Evolutionary conservation across 768 basidiomycete genomes (phyloP).

Genomic region (Bullera alba): DNA sequence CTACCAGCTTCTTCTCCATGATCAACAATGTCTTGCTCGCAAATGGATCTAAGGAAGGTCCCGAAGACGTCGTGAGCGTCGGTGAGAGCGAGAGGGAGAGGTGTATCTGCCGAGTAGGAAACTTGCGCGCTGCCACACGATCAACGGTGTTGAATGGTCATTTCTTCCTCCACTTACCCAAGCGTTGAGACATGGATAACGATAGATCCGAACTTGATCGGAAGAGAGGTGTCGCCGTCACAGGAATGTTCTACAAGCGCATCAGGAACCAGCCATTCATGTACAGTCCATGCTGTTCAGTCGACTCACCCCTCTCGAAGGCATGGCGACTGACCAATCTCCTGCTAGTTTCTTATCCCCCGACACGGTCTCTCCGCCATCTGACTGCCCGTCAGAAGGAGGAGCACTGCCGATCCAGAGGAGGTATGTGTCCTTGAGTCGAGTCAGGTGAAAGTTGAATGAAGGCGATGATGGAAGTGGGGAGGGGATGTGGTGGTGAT

Average conservation of each 20-base stretch:
- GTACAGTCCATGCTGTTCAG: neutral
- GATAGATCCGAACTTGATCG: slow-evolving; percentile 26
- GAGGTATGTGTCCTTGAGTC: slow-evolving; percentile 23
- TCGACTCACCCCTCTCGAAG: slow-evolving; percentile 29
- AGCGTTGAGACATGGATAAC: slow-evolving; percentile 29
- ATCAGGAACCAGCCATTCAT: slow-evolving; percentile 12
- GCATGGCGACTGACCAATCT: slow-evolving; percentile 40
- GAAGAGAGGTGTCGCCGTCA: slow-evolving; percentile 30
- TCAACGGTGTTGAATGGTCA: neutral
- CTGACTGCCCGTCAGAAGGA: slow-evolving; percentile 1
- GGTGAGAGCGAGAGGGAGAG: slow-evolving; percentile 31
- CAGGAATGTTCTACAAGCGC: slow-evolving; percentile 20
- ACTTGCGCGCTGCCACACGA: slow-evolving; percentile 20
- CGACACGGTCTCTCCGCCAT: neutral
- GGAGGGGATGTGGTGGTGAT: slow-evolving; percentile 24
- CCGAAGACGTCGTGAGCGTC: slow-evolving; percentile 18
- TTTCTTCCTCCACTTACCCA: slow-evolving; percentile 17
- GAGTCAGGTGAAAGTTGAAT: slow-evolving; percentile 31
- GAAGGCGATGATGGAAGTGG: slow-evolving; percentile 23
- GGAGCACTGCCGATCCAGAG: slow-evolving; percentile 32
- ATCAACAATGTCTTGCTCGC: slow-evolving; percentile 25
- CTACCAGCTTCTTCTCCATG: slow-evolving; percentile 36
- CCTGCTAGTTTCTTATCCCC: slow-evolving; percentile 21
- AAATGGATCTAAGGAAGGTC: slow-evolving; percentile 27
- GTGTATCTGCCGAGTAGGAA: slow-evolving; percentile 34